Percentiles rank a stretch among this genome's conserved stretches.
phyloP scores from a whole-genome alignment of 2,329 filamentous ascomycete species.

The Coniochaeta sp. region DNA sequence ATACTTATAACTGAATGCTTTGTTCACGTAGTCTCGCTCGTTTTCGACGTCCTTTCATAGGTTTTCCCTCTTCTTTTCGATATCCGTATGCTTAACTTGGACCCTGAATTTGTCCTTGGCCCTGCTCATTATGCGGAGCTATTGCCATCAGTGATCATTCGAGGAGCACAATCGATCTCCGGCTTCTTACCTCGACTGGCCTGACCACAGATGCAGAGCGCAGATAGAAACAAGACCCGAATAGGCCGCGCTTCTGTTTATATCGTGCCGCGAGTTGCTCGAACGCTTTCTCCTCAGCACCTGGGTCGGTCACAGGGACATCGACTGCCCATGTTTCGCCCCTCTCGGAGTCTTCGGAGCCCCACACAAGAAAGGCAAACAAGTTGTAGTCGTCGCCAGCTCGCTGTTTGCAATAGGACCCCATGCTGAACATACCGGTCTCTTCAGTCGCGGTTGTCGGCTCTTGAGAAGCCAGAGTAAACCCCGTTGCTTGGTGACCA shows the following conservation, averaged over 20 bases:
- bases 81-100: no score
- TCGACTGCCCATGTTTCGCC: not conserved
- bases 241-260: not conserved
- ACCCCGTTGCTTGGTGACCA: no score
- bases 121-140: no score
- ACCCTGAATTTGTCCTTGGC: no score
- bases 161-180: no score
- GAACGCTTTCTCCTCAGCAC: not conserved
- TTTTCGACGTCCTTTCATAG: no score
- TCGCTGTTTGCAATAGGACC: not conserved
- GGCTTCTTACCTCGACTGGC: not conserved
- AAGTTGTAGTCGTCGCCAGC: not conserved
- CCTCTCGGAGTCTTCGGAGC: not conserved
- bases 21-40: no score
- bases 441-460: no score
- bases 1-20: no score
- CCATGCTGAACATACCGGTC: not conserved
- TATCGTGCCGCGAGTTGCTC: not conserved
- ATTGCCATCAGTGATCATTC: no score
- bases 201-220: not conserved
- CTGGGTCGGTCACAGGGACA: not conserved
- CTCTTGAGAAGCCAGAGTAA: no score
- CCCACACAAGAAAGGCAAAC: not conserved
- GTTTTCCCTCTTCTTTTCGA: no score
- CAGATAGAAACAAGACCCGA: not conserved